Percentiles rank a stretch among this genome's conserved stretches.
Evolutionary conservation across 371 early-diverging fungal genomes (phyloP).

Genomic region (Homolaphlyctis polyrhiza): DNA sequence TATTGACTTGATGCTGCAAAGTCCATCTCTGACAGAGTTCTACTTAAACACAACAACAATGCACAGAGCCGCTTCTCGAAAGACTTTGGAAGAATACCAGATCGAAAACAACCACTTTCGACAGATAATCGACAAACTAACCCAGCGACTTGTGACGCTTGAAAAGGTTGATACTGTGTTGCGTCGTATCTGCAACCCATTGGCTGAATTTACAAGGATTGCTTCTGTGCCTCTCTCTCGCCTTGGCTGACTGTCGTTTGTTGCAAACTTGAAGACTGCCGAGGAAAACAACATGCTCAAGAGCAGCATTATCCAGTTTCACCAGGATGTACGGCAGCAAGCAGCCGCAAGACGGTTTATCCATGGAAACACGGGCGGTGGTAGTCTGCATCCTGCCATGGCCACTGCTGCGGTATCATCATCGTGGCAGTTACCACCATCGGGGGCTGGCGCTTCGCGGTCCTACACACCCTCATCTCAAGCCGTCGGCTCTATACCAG

Average conservation of each 20-base stretch:
- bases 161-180: constrained; percentile 60
- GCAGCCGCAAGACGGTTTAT: constrained; percentile 7
- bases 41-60: too few species aligned
- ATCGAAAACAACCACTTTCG: constrained; percentile 69
- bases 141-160: constrained; percentile 53
- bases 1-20: too few species aligned
- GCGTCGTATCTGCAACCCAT: too few species aligned
- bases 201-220: background rate
- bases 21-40: too few species aligned
- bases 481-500: too few species aligned
- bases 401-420: background rate
- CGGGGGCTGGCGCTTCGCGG: too few species aligned
- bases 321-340: constrained; percentile 70
- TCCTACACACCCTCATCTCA: too few species aligned
- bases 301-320: constrained; percentile 71
- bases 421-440: too few species aligned
- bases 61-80: too few species aligned
- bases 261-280: constrained; percentile 40
- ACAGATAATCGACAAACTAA: constrained; percentile 53
- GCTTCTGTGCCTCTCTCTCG: background rate
- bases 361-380: background rate
- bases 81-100: constrained; percentile 57
- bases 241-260: background rate
- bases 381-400: background rate
- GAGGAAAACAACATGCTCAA: constrained; percentile 69